Evolutionary conservation across 495 filamentous ascomycete genomes (phyloP), one percentile per base, ranked within the genome.

Genomic region (Penicillium tannophilum): DNA sequence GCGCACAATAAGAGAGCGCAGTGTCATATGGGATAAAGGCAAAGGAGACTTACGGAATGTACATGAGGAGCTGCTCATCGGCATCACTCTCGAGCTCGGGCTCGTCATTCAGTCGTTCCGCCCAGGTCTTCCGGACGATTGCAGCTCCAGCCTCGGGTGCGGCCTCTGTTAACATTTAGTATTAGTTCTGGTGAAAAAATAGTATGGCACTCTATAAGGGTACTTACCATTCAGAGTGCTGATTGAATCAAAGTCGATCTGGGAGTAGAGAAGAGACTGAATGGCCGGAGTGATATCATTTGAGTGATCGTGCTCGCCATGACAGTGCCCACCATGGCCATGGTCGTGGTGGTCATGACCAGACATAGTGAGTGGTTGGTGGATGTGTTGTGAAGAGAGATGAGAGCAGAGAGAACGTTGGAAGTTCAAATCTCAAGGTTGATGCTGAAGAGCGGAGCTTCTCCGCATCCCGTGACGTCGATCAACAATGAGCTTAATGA

Each of bases 21-120:
- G 9, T 17, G 5, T 30, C 1, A 6, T 36, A 17, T 19, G 12
- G 5, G 8, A 24, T 36, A 14, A 26, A 52, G 24, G 50, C 36
- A 9, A 9, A 46, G n/a, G 26, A 1, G 10, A 84, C 90, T 46
- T 77, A 98, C 93, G 94, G 95, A 20, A 98, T 82, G 65, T 88
- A 86, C 76, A 98, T 89, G 35, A 98, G 67, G n/a, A 98, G 60
- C 76, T 98, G 92, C 78, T 97, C 94, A 67, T 98, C 94, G 0
- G 87, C 85, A 69, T 93, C 90, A 58, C 92, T 97, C 68, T 79
- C 83, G 12, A 98, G 80, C 72, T 92, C 87, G 0, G 90, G 90
- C 60, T 86, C 76, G 10, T 81, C 69, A 28, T 86, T 72, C 56
- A 97, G 63, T 55, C 94, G 78, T 70, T 97, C 86, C 5, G 83